These are phyloP conservation scores for Syzygium malaccense DNA, from an alignment of 441 rosid genomes.

Conservation along the genomic window DNA sequence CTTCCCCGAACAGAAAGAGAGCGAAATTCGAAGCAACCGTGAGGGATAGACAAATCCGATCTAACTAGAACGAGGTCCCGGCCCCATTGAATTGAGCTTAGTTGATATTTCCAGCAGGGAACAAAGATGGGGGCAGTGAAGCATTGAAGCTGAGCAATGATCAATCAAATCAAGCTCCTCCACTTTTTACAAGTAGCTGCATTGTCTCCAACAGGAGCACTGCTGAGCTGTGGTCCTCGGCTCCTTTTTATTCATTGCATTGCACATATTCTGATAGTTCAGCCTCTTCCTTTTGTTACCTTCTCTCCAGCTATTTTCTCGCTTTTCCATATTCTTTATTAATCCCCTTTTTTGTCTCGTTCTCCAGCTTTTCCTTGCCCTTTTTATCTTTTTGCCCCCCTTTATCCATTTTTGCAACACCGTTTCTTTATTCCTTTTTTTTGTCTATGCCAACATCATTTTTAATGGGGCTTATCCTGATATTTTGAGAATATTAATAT, in stretches of 20 bases:
- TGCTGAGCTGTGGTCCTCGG: not conserved
- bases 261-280: not conserved
- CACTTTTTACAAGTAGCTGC: not conserved
- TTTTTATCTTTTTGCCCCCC: not conserved
- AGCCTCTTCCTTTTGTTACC: slow-evolving; percentile 2
- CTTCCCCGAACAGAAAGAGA: not conserved
- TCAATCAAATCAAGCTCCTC: slow-evolving; percentile 22
- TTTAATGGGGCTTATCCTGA: not conserved
- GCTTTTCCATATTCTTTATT: slow-evolving; percentile 16
- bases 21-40: not conserved
- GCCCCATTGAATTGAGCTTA: rapidly evolving
- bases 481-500: not conserved
- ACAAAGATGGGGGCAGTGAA: not conserved
- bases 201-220: slow-evolving; percentile 12
- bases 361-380: not conserved
- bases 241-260: not conserved
- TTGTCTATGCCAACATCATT: not conserved
- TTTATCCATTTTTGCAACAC: not conserved
- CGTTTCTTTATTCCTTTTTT: not conserved
- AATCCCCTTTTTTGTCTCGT: slow-evolving; percentile 16
- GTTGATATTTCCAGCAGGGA: not conserved
- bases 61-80: not conserved
- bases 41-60: not conserved
- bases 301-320: slow-evolving; percentile 14
- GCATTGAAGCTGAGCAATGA: slow-evolving; percentile 1